Percentiles rank a stretch among this genome's conserved stretches.
phyloP scores from a whole-genome alignment of 441 rosid genomes.

The Erodium trifolium region DNA sequence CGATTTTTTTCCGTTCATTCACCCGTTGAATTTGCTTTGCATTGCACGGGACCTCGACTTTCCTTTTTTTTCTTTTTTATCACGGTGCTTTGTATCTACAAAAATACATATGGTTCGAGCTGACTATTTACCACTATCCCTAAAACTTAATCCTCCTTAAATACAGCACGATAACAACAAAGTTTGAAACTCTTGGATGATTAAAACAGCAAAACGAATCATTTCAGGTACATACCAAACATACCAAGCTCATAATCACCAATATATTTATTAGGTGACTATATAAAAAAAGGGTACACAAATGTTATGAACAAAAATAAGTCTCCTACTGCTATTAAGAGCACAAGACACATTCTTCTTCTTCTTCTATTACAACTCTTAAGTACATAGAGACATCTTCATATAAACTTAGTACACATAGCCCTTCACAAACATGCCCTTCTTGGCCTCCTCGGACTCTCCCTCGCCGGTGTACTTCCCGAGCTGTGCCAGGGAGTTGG shows the following conservation, averaged over 20 bases:
- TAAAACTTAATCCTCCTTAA: too few relatives aligned
- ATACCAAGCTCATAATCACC: not conserved
- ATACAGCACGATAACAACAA: too few relatives aligned
- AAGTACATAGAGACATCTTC: not conserved
- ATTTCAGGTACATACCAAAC: not conserved
- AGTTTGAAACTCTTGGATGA: too few relatives aligned
- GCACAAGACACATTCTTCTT: not conserved
- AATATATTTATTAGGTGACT: not conserved
- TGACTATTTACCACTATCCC: too few relatives aligned
- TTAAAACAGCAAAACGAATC: not conserved
- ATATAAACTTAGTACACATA: slow-evolving; percentile 44
- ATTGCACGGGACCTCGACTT: too few relatives aligned
- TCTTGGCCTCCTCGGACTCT: slow-evolving; percentile 5
- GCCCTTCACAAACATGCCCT: slow-evolving; percentile 7
- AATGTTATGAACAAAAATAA: not conserved
- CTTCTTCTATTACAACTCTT: not conserved
- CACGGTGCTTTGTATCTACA: too few relatives aligned
- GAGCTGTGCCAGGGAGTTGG: slow-evolving; percentile 20
- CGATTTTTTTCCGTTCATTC: too few relatives aligned
- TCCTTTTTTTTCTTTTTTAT: too few relatives aligned
- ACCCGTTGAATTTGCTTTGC: too few relatives aligned
- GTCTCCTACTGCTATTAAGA: slow-evolving; percentile 1
- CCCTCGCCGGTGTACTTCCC: slow-evolving; percentile 6
- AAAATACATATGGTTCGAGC: too few relatives aligned
- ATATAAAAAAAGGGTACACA: not conserved